A percentile compares a stretch with the other conserved stretches of the same genome.
These are phyloP conservation scores for Rhododendron williamsianum DNA, from an alignment of 148 eudicot genomes.

Conservation along the genomic window DNA sequence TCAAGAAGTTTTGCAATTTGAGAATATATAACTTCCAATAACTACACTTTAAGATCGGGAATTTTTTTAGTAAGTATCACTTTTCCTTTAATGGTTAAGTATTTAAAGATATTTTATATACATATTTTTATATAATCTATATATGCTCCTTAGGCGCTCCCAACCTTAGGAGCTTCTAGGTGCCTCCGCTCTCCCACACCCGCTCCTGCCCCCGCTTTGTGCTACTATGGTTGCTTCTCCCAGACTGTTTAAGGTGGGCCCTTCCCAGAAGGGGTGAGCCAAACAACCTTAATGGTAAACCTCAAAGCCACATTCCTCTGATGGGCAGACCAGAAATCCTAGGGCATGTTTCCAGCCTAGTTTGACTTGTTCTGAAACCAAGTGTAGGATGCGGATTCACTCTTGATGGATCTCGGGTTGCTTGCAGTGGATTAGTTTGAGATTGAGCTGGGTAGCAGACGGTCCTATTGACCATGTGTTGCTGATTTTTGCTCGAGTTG, in stretches of 20 bases:
- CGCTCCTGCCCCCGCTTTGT: too few relatives aligned
- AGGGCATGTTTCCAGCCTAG: not conserved
- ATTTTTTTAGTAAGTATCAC: too few relatives aligned
- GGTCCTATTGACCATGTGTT: not conserved
- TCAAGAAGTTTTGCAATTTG: too few relatives aligned
- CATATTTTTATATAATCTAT: too few relatives aligned
- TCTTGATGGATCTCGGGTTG: not conserved
- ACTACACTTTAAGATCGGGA: too few relatives aligned
- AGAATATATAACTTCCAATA: too few relatives aligned
- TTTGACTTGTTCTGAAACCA: not conserved
- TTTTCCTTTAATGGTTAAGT: too few relatives aligned
- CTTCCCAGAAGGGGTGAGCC: not conserved
- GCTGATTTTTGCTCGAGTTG: not conserved
- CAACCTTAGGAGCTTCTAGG: too few relatives aligned
- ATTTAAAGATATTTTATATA: too few relatives aligned
- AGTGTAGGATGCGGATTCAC: not conserved
- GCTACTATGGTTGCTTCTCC: not conserved
- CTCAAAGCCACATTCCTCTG: not conserved
- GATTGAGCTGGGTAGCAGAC: not conserved
- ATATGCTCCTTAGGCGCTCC: too few relatives aligned
- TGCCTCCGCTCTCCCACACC: too few relatives aligned
- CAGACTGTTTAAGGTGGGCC: not conserved
- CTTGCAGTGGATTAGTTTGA: not conserved
- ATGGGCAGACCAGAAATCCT: not conserved
- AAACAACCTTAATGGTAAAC: not conserved